phyloP scores from a whole-genome alignment of 2,329 filamentous ascomycete genomes.

The Penicillium sp. region DNA sequence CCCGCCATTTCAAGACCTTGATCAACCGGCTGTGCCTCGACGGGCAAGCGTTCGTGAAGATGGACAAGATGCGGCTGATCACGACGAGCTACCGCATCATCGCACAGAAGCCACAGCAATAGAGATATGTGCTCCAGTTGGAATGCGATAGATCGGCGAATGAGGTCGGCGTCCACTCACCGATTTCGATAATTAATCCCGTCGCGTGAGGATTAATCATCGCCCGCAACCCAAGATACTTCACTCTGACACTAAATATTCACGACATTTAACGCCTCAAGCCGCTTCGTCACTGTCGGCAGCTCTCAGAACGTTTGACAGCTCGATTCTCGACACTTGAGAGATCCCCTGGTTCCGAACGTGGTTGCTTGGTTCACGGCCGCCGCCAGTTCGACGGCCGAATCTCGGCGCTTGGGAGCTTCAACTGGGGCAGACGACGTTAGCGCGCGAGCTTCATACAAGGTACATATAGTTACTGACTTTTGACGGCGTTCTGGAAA shows the following conservation, averaged over 20 bases:
- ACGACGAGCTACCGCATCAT: constrained; percentile 60
- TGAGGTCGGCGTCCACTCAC: neutral
- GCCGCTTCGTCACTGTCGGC: too few species aligned
- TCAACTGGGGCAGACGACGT: neutral
- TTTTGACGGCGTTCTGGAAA: constrained; percentile 15
- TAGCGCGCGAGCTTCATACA: constrained; percentile 5
- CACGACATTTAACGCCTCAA: too few species aligned
- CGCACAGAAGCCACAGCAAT: constrained; percentile 51
- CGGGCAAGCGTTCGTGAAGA: constrained; percentile 60
- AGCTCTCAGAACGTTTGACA: too few species aligned
- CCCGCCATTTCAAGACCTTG: constrained; percentile 58
- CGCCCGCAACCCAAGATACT: too few species aligned
- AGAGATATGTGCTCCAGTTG: neutral
- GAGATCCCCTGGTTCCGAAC: neutral
- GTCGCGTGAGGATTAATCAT: neutral
- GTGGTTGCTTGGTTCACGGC: neutral
- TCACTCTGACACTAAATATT: too few species aligned
- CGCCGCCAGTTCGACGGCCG: neutral
- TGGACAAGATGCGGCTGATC: constrained; percentile 59
- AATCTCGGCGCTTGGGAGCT: neutral
- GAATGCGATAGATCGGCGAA: too few species aligned
- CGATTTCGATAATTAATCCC: neutral
- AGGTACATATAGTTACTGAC: constrained; percentile 4
- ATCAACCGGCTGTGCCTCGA: constrained; percentile 60
- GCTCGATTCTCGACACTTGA: neutral